Evolutionary conservation across 169 alveolate genomes (phyloP).

Genomic region (Toxoplasma gondii): DNA sequence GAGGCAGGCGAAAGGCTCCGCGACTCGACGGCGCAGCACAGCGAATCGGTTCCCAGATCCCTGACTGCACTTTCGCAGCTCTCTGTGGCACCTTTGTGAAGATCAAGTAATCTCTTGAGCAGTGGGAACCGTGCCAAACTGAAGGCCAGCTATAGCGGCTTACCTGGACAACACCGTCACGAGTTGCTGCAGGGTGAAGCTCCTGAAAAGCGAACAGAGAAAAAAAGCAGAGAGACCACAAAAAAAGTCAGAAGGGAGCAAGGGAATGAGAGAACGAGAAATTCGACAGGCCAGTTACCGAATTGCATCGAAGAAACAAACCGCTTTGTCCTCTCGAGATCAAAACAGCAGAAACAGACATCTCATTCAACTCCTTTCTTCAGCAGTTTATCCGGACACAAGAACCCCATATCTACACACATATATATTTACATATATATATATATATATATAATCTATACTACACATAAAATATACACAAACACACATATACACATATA

Average conservation of each 20-base stretch:
- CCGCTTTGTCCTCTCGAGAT: background rate
- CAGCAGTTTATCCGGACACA: too few relatives aligned
- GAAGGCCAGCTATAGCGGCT: background rate
- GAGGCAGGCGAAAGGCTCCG: too few relatives aligned
- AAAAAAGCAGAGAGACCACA: too few relatives aligned
- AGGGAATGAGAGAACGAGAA: background rate
- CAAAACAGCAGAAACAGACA: background rate
- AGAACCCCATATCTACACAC: background rate
- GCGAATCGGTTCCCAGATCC: too few relatives aligned
- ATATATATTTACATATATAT: background rate
- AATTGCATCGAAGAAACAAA: background rate
- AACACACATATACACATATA: background rate
- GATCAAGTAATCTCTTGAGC: too few relatives aligned
- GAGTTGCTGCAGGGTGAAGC: slow-evolving; percentile 12
- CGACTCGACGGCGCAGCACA: too few relatives aligned
- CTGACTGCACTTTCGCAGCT: too few relatives aligned
- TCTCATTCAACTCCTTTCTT: too few relatives aligned
- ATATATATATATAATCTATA: background rate
- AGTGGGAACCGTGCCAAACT: too few relatives aligned
- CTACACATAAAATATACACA: background rate
- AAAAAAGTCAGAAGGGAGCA: background rate
- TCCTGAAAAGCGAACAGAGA: background rate
- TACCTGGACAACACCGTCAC: slow-evolving; percentile 17
- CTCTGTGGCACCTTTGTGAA: too few relatives aligned
- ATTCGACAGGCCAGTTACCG: background rate